Percentiles rank a stretch among this genome's conserved stretches.
These are phyloP conservation scores for Quercus variabilis DNA, from an alignment of 306 rosid species.

Conservation along the genomic window DNA sequence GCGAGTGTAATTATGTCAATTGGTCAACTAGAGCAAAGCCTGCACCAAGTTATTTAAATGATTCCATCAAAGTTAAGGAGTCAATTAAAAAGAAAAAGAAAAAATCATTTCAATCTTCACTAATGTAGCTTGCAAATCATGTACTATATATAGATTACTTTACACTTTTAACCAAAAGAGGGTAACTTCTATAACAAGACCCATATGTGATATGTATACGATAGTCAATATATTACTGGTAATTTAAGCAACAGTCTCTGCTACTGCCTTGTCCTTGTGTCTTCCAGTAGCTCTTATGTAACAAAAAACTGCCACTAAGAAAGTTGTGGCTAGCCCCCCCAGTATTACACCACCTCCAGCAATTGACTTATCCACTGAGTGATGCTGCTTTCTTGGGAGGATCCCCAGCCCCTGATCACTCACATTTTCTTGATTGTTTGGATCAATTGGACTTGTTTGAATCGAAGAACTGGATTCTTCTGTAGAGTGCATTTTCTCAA, in stretches of 20 bases:
- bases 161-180: background rate
- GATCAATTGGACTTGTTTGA: background rate
- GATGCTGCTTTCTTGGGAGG: slow-evolving; percentile 32
- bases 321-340: slow-evolving; percentile 82
- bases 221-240: background rate
- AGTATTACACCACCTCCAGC: slow-evolving; percentile 82
- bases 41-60: too few relatives aligned
- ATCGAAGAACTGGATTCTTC: background rate
- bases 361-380: slow-evolving; percentile 56
- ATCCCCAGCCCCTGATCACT: slow-evolving; percentile 15
- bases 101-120: background rate
- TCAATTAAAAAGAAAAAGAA: background rate
- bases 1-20: too few relatives aligned
- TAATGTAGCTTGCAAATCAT: background rate
- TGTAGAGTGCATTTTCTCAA: background rate
- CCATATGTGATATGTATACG: background rate
- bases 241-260: slow-evolving; percentile 6
- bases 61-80: too few relatives aligned
- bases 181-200: background rate
- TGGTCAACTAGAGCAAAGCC: too few relatives aligned
- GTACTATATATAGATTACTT: slow-evolving; percentile 2
- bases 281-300: slow-evolving; percentile 75
- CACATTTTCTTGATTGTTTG: slow-evolving; percentile 11
- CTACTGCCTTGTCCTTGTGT: slow-evolving; percentile 10
- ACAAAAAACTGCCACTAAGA: slow-evolving; percentile 61